A percentile compares a stretch with the other conserved stretches of the same genome.
phyloP scores from a whole-genome alignment of 2,329 filamentous ascomycete species.

The Coniochaeta sp. region DNA sequence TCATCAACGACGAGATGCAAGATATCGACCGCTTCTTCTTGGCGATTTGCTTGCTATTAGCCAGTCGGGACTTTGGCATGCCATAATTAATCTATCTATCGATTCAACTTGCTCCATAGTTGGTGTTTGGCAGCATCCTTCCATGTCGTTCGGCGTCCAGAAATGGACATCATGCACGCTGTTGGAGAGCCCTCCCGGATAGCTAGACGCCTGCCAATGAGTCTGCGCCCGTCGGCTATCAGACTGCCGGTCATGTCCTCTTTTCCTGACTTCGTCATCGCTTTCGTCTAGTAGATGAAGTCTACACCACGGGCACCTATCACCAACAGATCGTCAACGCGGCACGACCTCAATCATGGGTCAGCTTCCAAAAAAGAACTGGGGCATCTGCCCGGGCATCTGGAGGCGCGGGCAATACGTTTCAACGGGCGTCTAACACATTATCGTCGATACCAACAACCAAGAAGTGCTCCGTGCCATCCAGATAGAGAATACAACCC shows the following conservation, averaged over 20 bases:
- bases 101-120: not conserved
- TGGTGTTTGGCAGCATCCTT: not conserved
- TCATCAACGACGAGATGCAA: not conserved
- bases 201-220: not conserved
- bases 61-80: not conserved
- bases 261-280: not conserved
- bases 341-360: not conserved
- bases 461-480: too few species aligned
- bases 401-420: not conserved
- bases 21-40: not conserved
- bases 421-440: not conserved
- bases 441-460: too few species aligned
- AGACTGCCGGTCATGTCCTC: not conserved
- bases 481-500: not conserved
- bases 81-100: not conserved
- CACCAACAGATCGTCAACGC: not conserved
- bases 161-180: not conserved
- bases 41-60: not conserved
- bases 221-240: not conserved
- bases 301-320: not conserved
- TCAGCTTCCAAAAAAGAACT: not conserved
- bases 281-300: not conserved
- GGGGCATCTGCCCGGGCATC: too few species aligned
- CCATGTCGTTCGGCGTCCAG: not conserved
- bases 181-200: not conserved